phyloP scores from a whole-genome alignment of 306 rosid species.

The Rosa lucieae region DNA sequence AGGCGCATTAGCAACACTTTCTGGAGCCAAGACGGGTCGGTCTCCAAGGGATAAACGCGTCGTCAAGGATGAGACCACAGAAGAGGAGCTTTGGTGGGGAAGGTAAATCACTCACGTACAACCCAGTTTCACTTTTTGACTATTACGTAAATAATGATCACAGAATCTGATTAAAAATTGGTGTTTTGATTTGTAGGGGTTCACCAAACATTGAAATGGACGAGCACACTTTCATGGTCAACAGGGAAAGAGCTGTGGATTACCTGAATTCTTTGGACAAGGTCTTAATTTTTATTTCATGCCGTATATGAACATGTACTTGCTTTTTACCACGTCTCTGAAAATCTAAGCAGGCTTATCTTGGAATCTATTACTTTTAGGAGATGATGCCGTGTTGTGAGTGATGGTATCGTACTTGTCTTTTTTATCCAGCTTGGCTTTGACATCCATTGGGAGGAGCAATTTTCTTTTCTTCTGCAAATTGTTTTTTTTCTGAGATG shows the following conservation, averaged over 20 bases:
- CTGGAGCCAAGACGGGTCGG: constrained; percentile 96
- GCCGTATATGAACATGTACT: neutral
- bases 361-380: constrained; percentile 6
- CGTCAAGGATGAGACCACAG: constrained; percentile 62
- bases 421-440: constrained; percentile 10
- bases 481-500: neutral
- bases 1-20: constrained; percentile 93
- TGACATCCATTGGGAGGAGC: constrained; percentile 11
- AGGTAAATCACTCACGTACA: constrained; percentile 37
- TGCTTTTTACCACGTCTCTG: neutral
- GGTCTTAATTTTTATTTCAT: constrained; percentile 30
- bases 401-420: constrained; percentile 20
- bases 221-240: constrained; percentile 68
- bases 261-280: constrained; percentile 87
- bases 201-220: constrained; percentile 97
- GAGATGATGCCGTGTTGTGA: constrained; percentile 19
- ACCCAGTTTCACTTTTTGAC: neutral
- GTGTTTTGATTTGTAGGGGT: constrained; percentile 45
- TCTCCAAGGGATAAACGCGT: constrained; percentile 91
- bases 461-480: neutral
- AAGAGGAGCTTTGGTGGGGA: constrained; percentile 95
- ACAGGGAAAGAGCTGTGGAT: constrained; percentile 91
- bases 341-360: neutral
- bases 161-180: neutral
- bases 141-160: neutral